Conservation (phyloP, 2,329 filamentous ascomycete genomes). For the Penicillium sumatraense region DNA sequence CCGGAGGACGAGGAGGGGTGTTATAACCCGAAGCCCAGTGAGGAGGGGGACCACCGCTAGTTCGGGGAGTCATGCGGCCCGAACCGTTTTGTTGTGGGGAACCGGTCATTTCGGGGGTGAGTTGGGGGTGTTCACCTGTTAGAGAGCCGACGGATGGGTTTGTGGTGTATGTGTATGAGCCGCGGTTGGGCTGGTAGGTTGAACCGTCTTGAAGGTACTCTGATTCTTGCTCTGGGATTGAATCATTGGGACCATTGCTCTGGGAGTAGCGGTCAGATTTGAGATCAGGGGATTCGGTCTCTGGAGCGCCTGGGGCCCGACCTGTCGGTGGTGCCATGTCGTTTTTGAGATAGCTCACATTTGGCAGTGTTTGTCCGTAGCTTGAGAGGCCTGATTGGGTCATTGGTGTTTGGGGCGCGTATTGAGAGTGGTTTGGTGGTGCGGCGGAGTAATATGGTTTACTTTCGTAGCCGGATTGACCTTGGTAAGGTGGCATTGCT, state of each 20-base stretch:
- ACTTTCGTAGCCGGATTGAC: constrained; percentile 74
- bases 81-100: constrained; percentile 83
- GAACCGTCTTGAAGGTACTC: constrained; percentile 85
- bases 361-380: constrained; percentile 60
- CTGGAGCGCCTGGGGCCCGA: constrained; percentile 61
- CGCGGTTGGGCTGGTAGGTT: constrained; percentile 72
- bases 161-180: constrained; percentile 75
- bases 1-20: constrained; percentile 72
- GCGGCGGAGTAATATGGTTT: constrained; percentile 78
- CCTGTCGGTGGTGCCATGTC: constrained; percentile 84
- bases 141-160: constrained; percentile 69
- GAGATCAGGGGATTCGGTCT: constrained; percentile 66
- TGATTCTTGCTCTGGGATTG: constrained; percentile 70
- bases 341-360: constrained; percentile 73
- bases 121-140: constrained; percentile 72
- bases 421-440: constrained; percentile 69
- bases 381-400: constrained; percentile 70
- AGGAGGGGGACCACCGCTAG: constrained; percentile 69
- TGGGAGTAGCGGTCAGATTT: constrained; percentile 72
- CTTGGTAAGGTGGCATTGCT: constrained; percentile 77
- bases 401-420: constrained; percentile 64
- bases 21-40: constrained; percentile 79
- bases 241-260: constrained; percentile 63
- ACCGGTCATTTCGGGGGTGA: constrained; percentile 80
- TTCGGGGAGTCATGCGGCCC: constrained; percentile 83